phyloP scores from a whole-genome alignment of 2,329 filamentous ascomycete genomes.

The Pestalotiopsis sp. region DNA sequence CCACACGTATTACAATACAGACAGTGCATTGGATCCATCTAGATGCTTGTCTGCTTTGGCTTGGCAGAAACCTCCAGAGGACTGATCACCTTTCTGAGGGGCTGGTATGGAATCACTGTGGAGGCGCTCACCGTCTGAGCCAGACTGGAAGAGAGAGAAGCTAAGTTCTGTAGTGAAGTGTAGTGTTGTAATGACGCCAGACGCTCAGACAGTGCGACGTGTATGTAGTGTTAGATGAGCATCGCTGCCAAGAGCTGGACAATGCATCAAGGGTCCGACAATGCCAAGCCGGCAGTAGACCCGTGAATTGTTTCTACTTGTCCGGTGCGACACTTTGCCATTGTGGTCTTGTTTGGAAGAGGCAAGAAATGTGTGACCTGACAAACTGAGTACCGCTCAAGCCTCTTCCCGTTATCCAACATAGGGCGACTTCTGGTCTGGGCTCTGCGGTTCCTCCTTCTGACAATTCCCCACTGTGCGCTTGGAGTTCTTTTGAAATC shows the following conservation, averaged over 20 bases:
- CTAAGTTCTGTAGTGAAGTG: not conserved
- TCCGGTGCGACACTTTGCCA: not conserved
- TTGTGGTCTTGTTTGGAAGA: not conserved
- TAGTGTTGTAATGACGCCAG: not conserved
- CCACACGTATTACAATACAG: not conserved
- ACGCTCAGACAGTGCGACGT: not conserved
- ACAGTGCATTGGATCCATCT: not conserved
- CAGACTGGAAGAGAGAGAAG: not conserved
- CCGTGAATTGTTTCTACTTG: not conserved
- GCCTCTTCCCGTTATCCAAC: not conserved
- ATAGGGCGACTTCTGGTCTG: not conserved
- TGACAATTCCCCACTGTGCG: not conserved
- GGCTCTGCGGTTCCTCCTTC: not conserved
- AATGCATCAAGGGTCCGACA: not conserved
- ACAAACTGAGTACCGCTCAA: not conserved
- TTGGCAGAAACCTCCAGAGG: not conserved
- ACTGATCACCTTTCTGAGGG: not conserved
- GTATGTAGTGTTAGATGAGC: not conserved
- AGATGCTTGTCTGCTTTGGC: not conserved
- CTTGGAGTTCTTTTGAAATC: conserved; percentile 1
- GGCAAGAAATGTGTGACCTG: not conserved
- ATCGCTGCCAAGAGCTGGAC: not conserved
- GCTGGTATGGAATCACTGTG: not conserved
- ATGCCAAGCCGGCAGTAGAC: not conserved
- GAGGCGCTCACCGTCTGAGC: not conserved